A percentile compares a stretch with the other conserved stretches of the same genome.
Evolutionary conservation across 345 rosid genomes (phyloP).

Genomic region (Kandelia obovata): DNA sequence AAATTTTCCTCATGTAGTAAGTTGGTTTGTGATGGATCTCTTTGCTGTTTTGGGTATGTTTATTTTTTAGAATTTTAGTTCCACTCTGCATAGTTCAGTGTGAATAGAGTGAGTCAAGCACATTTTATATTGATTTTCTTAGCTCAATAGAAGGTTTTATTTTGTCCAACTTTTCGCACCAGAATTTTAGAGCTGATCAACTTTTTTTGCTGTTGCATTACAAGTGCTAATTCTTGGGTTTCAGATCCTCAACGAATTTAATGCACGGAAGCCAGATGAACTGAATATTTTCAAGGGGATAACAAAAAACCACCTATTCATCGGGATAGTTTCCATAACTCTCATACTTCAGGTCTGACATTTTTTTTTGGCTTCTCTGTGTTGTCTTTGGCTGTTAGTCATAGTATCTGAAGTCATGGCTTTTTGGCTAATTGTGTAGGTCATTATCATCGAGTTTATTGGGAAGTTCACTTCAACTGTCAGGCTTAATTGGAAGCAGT

Average conservation of each 20-base stretch:
- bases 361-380: not conserved
- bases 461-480: slow-evolving; percentile 75
- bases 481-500: slow-evolving; percentile 51
- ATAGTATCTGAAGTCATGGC: not conserved
- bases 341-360: slow-evolving; percentile 30
- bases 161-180: too few relatives aligned
- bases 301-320: slow-evolving; percentile 23
- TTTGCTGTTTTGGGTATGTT: too few relatives aligned
- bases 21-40: too few relatives aligned
- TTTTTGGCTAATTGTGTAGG: slow-evolving; percentile 4
- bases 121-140: too few relatives aligned
- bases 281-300: slow-evolving; percentile 25
- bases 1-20: too few relatives aligned
- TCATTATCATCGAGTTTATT: slow-evolving; percentile 52
- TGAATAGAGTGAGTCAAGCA: too few relatives aligned
- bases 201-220: not conserved
- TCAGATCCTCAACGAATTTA: slow-evolving; percentile 36
- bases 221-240: not conserved
- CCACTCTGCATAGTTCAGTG: too few relatives aligned
- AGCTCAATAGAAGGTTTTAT: too few relatives aligned
- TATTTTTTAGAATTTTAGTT: too few relatives aligned
- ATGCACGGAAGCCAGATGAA: slow-evolving; percentile 35
- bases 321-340: slow-evolving; percentile 23
- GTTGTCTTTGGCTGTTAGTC: not conserved
- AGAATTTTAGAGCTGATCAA: not conserved